Evolutionary conservation across 108 stramenopile species (phyloP).

Genomic region (Cylindrotheca fusiformis): DNA sequence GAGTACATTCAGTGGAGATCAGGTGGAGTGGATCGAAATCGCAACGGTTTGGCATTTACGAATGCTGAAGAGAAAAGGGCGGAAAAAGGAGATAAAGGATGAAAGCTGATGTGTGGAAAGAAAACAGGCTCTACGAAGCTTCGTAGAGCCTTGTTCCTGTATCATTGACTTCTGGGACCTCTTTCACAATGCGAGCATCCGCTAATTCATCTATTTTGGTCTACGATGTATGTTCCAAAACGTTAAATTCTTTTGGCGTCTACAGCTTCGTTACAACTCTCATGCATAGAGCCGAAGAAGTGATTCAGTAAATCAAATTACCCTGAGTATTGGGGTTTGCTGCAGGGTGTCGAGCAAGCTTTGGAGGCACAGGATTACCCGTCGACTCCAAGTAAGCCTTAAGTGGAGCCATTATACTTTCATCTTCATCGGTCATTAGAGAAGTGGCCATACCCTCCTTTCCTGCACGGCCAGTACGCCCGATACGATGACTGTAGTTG

Average conservation of each 20-base stretch:
- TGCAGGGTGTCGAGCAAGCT: conserved; percentile 75
- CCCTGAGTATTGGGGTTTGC: conserved; percentile 24
- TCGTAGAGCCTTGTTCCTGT: too few species aligned
- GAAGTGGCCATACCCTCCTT: conserved; percentile 92
- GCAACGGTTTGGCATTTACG: conserved; percentile 60
- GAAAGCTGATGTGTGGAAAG: too few species aligned
- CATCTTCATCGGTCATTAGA: conserved; percentile 91
- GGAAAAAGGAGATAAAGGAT: background rate
- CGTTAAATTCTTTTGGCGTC: too few species aligned
- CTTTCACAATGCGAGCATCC: too few species aligned
- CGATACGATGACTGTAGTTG: conserved; percentile 96
- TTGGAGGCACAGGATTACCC: conserved; percentile 67
- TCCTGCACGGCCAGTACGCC: conserved; percentile 97
- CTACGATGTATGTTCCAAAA: too few species aligned
- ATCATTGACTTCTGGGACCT: too few species aligned
- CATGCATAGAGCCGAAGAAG: too few species aligned
- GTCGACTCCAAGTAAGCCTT: conserved; percentile 81
- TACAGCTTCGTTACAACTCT: too few species aligned
- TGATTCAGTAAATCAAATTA: conserved; percentile 25
- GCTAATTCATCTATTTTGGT: too few species aligned
- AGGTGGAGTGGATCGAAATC: conserved; percentile 38
- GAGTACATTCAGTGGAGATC: conserved; percentile 70
- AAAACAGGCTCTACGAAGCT: too few species aligned
- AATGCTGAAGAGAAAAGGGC: conserved; percentile 17
- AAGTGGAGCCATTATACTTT: conserved; percentile 87